Evolutionary conservation across 257 asterid genomes (phyloP).

Genomic region (Solanum tarijense): DNA sequence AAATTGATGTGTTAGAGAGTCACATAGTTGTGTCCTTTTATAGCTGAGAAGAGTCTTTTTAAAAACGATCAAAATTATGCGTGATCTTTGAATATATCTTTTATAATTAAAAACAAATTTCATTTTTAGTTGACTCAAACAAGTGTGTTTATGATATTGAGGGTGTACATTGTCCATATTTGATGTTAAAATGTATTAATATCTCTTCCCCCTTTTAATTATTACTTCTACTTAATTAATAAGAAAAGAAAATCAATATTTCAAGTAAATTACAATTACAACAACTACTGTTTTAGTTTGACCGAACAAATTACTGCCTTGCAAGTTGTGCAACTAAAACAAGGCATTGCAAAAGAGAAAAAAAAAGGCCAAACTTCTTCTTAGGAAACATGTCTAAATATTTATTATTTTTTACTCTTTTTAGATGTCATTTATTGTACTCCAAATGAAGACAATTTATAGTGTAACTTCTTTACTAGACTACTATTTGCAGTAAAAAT

Average conservation of each 20-base stretch:
- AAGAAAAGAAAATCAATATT: neutral
- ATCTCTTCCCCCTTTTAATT: neutral
- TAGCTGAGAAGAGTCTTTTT: too few relatives aligned
- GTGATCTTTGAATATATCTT: too few relatives aligned
- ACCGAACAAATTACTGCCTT: neutral
- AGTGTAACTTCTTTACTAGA: too few relatives aligned
- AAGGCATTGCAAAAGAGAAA: neutral
- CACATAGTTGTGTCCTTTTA: too few relatives aligned
- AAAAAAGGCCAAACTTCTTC: too few relatives aligned
- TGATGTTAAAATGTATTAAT: neutral
- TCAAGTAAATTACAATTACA: neutral
- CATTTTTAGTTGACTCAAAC: neutral
- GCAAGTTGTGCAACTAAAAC: neutral
- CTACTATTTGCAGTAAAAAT: too few relatives aligned
- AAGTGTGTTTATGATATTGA: neutral
- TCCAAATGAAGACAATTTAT: too few relatives aligned
- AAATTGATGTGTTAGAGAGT: neutral
- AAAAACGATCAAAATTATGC: too few relatives aligned
- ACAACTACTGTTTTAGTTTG: neutral
- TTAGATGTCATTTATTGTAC: too few relatives aligned
- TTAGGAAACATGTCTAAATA: too few relatives aligned
- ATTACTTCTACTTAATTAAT: neutral
- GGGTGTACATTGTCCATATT: neutral
- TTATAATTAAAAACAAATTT: too few relatives aligned
- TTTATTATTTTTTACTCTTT: too few relatives aligned